Evolutionary conservation across 495 filamentous ascomycete genomes (phyloP).

Genomic region (Penicillium goetzii): DNA sequence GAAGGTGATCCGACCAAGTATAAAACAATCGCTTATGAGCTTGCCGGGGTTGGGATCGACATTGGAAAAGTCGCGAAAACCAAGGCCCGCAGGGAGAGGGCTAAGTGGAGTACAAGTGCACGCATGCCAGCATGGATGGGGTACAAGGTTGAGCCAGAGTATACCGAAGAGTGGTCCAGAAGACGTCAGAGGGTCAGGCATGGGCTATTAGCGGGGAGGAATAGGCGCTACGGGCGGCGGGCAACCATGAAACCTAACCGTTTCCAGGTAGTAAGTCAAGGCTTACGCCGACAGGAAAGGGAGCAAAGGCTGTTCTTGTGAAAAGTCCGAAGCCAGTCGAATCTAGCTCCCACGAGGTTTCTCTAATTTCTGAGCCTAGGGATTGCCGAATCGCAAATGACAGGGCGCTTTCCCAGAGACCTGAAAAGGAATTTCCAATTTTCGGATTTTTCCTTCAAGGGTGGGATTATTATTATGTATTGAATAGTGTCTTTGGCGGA

Average conservation of each 20-base stretch:
- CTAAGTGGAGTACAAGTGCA: constrained; percentile 24
- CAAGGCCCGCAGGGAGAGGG: constrained; percentile 18
- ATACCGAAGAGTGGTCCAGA: constrained; percentile 23
- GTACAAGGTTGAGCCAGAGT: constrained; percentile 28
- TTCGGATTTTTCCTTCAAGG: constrained; percentile 6
- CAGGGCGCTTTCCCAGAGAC: background rate
- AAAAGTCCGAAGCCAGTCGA: background rate
- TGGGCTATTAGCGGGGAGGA: constrained; percentile 19
- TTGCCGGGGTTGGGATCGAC: constrained; percentile 27
- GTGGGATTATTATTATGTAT: background rate
- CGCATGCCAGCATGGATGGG: constrained; percentile 27
- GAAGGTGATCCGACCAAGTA: constrained; percentile 40
- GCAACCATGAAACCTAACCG: constrained; percentile 8
- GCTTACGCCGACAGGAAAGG: background rate
- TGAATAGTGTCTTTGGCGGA: constrained; percentile 14
- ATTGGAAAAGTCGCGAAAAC: constrained; percentile 20
- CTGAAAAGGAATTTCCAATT: background rate
- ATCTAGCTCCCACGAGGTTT: background rate
- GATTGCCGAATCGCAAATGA: background rate
- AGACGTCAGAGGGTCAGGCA: constrained; percentile 21
- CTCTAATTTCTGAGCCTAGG: background rate
- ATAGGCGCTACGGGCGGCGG: constrained; percentile 19
- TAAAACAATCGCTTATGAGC: constrained; percentile 28
- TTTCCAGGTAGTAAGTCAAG: background rate
- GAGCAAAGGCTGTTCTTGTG: background rate